Evolutionary conservation across 768 basidiomycete genomes (phyloP).

Genomic region (Gymnopilus dilepis): DNA sequence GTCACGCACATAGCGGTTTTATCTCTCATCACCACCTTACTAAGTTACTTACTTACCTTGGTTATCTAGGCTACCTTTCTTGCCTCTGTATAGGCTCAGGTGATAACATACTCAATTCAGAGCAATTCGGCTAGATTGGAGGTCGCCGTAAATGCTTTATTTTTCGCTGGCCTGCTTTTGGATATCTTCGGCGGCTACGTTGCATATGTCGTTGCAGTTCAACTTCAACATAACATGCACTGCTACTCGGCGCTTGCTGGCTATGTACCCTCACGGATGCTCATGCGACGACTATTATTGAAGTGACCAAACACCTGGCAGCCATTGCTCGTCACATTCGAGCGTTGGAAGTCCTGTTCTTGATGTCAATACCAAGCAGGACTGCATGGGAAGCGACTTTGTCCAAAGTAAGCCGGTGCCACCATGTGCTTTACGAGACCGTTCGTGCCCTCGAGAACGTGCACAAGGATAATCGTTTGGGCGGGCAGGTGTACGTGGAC

Average conservation of each 20-base stretch:
- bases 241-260: neutral
- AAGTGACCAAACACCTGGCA: neutral
- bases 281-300: neutral
- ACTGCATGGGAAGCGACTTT: neutral
- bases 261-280: neutral
- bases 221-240: neutral
- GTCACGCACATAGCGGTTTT: no score
- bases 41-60: no score
- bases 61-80: neutral
- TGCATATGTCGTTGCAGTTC: neutral
- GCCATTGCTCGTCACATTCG: neutral
- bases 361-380: neutral
- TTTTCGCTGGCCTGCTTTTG: neutral
- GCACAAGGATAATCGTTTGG: neutral
- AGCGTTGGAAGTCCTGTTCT: neutral
- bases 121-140: neutral
- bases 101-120: neutral
- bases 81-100: neutral
- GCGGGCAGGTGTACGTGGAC: neutral
- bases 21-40: no score
- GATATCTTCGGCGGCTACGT: neutral
- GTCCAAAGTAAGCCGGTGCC: neutral
- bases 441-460: neutral
- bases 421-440: neutral
- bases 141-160: neutral